Percentiles rank a stretch among this genome's conserved stretches.
Conservation (phyloP, 2,329 filamentous ascomycete genomes). For the Sordariomycetes sp. region DNA sequence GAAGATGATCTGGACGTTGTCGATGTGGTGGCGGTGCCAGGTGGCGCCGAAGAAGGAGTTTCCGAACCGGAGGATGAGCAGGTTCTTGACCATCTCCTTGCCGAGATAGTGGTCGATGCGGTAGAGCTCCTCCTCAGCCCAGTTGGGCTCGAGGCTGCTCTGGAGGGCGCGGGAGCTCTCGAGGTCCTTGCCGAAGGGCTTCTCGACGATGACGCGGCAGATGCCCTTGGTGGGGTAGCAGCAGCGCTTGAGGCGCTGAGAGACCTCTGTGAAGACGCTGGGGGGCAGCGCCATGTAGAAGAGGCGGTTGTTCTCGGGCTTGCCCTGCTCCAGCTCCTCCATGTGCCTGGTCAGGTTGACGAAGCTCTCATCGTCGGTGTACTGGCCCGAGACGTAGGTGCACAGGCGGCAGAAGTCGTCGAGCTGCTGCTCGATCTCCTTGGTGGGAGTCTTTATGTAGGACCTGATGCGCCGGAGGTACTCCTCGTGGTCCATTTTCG, state of each 20-base stretch:
- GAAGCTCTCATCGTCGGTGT: constrained; percentile 95
- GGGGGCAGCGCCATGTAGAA: constrained; percentile 99
- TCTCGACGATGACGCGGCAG: constrained; percentile 94
- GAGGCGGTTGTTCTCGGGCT: constrained; percentile 74
- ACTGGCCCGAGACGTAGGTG: constrained; percentile 93
- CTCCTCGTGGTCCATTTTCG: constrained; percentile 97
- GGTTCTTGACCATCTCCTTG: constrained; percentile 99
- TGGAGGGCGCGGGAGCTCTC: constrained; percentile 88
- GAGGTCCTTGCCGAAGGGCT: constrained; percentile 97
- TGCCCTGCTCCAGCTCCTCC: constrained; percentile 69
- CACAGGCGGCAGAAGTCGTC: constrained; percentile 80
- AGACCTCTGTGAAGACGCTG: constrained; percentile 95
- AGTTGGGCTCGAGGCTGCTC: constrained; percentile 88
- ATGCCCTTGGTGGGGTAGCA: constrained; percentile 89
- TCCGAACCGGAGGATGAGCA: constrained; percentile 91
- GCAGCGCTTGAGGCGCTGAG: constrained; percentile 91
- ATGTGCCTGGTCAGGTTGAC: constrained; percentile 73
- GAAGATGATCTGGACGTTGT: constrained; percentile 98
- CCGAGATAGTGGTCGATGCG: constrained; percentile 98
- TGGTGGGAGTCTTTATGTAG: constrained; percentile 97
- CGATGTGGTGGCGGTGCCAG: constrained; percentile 98
- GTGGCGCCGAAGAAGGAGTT: constrained; percentile 98
- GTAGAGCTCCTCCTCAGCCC: constrained; percentile 98
- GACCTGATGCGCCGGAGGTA: constrained; percentile 90
- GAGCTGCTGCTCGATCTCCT: constrained; percentile 92